A percentile compares a stretch with the other conserved stretches of the same genome.
Evolutionary conservation across 2,329 filamentous ascomycete genomes (phyloP).

Genomic region (Chaetomium strumarium): DNA sequence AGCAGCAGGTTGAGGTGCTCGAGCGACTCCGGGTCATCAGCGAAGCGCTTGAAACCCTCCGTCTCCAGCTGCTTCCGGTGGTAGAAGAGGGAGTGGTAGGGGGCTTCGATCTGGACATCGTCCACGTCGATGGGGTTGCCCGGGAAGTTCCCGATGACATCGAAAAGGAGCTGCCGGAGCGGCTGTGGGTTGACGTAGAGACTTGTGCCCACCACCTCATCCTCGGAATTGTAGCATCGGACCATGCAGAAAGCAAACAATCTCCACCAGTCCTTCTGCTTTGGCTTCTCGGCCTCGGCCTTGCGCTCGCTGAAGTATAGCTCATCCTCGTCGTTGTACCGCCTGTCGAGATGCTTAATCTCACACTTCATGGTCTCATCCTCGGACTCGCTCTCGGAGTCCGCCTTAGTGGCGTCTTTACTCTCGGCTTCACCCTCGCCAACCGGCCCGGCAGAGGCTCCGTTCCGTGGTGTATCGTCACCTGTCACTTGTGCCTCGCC

Average conservation of each 20-base stretch:
- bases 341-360: slow-evolving; percentile 25
- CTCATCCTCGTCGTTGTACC: slow-evolving; percentile 26
- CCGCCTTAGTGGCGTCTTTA: background rate
- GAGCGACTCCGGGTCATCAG: slow-evolving; percentile 24
- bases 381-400: slow-evolving; percentile 10
- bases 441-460: background rate
- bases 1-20: slow-evolving; percentile 27
- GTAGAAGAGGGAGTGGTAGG: slow-evolving; percentile 29
- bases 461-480: background rate
- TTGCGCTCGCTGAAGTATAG: slow-evolving; percentile 27
- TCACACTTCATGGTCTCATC: slow-evolving; percentile 30
- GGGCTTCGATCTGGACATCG: slow-evolving; percentile 21
- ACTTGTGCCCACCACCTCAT: slow-evolving; percentile 20
- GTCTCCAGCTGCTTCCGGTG: slow-evolving; percentile 25
- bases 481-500: background rate
- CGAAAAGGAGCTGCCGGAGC: slow-evolving; percentile 27
- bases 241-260: slow-evolving; percentile 30
- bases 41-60: slow-evolving; percentile 26
- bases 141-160: slow-evolving; percentile 27
- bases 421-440: background rate
- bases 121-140: slow-evolving; percentile 28
- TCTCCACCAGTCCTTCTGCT: slow-evolving; percentile 29
- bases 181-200: slow-evolving; percentile 29
- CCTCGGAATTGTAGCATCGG: slow-evolving; percentile 19
- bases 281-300: slow-evolving; percentile 14